phyloP scores from a whole-genome alignment of 2,329 filamentous ascomycete species.

The Hortaea werneckii region DNA sequence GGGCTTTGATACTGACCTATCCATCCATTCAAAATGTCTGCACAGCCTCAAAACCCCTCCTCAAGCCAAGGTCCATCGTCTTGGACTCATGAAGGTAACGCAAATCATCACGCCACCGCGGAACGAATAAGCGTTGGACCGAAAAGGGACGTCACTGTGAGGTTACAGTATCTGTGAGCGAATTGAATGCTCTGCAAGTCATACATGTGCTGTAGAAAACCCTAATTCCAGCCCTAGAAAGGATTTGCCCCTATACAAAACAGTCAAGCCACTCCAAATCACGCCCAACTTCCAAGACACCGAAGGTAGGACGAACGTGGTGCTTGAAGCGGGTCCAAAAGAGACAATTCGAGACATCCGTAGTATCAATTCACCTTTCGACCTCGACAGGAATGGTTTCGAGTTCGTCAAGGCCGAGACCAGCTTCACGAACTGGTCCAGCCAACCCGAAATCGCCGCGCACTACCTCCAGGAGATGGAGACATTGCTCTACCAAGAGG shows the following conservation, averaged over 20 bases:
- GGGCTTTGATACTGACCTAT: too few relatives aligned
- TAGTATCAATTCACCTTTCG: slow-evolving; percentile 7
- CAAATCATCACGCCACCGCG: too few relatives aligned
- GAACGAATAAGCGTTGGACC: too few relatives aligned
- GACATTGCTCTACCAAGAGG: slow-evolving; percentile 11
- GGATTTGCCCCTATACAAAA: slow-evolving; percentile 16
- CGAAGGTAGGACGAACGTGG: slow-evolving; percentile 14
- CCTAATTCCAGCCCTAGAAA: not conserved
- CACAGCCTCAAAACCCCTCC: too few relatives aligned
- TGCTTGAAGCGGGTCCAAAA: slow-evolving; percentile 9
- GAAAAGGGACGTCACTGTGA: slow-evolving; percentile 21
- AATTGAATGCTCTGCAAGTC: too few relatives aligned
- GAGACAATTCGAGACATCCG: slow-evolving; percentile 15
- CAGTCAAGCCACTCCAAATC: slow-evolving; percentile 18
- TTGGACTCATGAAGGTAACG: too few relatives aligned
- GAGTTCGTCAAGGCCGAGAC: slow-evolving; percentile 13
- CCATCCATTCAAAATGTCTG: too few relatives aligned
- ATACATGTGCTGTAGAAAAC: too few relatives aligned
- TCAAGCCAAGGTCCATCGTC: too few relatives aligned
- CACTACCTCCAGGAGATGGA: slow-evolving; percentile 13
- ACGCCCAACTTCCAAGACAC: slow-evolving; percentile 17
- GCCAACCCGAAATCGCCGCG: slow-evolving; percentile 9
- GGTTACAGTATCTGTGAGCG: slow-evolving; percentile 15
- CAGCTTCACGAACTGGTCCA: slow-evolving; percentile 9
- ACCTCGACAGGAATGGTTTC: slow-evolving; percentile 16